Percentiles rank a stretch among this genome's conserved stretches.
phyloP scores from a whole-genome alignment of 169 alveolate genomes.

The Cryptosporidium sp. region DNA sequence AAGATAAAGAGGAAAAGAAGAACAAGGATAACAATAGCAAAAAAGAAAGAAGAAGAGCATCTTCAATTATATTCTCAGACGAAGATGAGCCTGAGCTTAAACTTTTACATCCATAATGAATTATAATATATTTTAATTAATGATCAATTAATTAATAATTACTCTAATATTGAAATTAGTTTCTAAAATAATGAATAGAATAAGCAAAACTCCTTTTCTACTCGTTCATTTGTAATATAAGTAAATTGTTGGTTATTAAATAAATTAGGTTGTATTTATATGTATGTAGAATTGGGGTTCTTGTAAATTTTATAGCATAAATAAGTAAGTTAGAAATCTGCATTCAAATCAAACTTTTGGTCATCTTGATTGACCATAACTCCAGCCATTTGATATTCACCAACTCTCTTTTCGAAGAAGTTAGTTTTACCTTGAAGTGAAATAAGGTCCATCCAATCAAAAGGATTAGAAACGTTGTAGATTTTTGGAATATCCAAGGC shows the following conservation, averaged over 20 bases:
- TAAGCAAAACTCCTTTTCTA: too few relatives aligned
- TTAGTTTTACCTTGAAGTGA: slow-evolving; percentile 98
- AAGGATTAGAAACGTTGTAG: slow-evolving; percentile 94
- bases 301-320: too few relatives aligned
- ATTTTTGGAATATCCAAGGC: slow-evolving; percentile 94
- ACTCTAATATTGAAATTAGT: too few relatives aligned
- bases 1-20: not conserved
- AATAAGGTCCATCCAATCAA: slow-evolving; percentile 99
- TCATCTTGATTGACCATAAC: slow-evolving; percentile 90
- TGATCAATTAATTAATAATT: not conserved
- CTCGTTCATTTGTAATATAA: too few relatives aligned
- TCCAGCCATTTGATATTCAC: slow-evolving; percentile 98
- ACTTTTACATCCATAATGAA: slow-evolving; percentile 32
- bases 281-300: not conserved
- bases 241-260: too few relatives aligned
- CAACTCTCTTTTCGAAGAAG: slow-evolving; percentile 98
- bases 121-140: not conserved
- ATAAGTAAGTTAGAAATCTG: slow-evolving; percentile 79
- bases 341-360: slow-evolving; percentile 81
- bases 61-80: slow-evolving; percentile 56
- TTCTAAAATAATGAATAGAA: too few relatives aligned
- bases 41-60: slow-evolving; percentile 17
- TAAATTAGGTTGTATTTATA: too few relatives aligned
- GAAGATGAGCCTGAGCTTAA: slow-evolving; percentile 67
- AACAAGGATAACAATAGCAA: not conserved